Conservation (phyloP, 1,284 basidiomycete species). For the Kwoniella shivajii region DNA sequence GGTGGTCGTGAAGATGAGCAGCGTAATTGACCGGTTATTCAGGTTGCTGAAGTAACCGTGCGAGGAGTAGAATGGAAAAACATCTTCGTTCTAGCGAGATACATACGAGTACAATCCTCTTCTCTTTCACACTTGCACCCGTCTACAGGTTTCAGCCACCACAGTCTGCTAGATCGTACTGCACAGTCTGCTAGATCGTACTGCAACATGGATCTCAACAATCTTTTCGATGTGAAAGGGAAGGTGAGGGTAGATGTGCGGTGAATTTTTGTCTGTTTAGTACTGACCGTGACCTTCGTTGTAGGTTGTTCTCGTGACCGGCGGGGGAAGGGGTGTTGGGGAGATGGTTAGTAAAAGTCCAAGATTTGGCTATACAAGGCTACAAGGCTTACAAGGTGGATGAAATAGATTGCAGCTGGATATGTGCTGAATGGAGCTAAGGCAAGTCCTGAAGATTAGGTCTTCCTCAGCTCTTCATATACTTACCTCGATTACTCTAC, state of each 20-base stretch:
- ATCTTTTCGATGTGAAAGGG: conserved; percentile 62
- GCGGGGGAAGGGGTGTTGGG: conserved; percentile 71
- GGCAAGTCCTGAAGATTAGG: conserved; percentile 44
- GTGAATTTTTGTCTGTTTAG: no score
- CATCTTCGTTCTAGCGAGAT: no score
- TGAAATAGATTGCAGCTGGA: conserved; percentile 64
- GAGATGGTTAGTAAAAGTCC: conserved; percentile 61
- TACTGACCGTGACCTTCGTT: neutral
- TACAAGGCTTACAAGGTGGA: neutral
- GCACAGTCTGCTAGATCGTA: no score
- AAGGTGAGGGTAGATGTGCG: conserved; percentile 58
- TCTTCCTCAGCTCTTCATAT: neutral
- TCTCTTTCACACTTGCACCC: no score
- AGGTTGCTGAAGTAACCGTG: no score
- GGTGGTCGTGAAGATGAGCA: no score
- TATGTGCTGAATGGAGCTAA: conserved; percentile 68
- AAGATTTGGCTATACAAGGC: neutral
- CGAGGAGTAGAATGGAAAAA: no score
- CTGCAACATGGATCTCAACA: conserved; percentile 45
- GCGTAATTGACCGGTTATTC: no score
- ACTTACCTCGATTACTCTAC: conserved; percentile 7
- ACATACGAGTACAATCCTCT: no score
- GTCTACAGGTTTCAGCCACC: no score
- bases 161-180: no score
- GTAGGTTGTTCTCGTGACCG: conserved; percentile 65